Evolutionary conservation across 352 stramenopile genomes (phyloP).

Genomic region (Phytophthora idaei): DNA sequence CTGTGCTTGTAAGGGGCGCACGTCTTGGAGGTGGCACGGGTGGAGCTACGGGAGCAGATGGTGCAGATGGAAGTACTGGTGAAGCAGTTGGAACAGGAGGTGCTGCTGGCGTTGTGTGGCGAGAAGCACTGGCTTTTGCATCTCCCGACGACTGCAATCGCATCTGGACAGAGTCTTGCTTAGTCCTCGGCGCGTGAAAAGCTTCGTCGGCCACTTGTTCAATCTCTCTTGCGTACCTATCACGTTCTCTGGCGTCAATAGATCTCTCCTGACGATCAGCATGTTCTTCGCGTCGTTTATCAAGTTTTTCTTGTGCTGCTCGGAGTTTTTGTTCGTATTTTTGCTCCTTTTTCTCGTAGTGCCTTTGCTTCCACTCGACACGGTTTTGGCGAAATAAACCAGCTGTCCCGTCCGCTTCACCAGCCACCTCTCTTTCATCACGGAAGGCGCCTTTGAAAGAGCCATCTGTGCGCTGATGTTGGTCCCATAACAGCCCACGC

Average conservation of each 20-base stretch:
- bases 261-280: constrained; percentile 10
- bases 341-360: constrained; percentile 25
- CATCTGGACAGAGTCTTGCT: not conserved
- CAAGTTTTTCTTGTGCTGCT: constrained; percentile 19
- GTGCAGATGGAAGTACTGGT: not conserved
- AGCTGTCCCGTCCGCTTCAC: constrained; percentile 6
- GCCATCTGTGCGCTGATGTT: not conserved
- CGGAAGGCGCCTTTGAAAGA: not conserved
- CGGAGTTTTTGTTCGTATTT: constrained; percentile 34
- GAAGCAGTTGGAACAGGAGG: constrained; percentile 3
- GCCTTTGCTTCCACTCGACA: constrained; percentile 28
- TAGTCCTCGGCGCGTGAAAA: constrained; percentile 11
- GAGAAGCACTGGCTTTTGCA: constrained; percentile 11
- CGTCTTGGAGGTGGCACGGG: not conserved
- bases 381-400: constrained; percentile 12
- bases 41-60: not conserved
- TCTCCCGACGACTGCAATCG: constrained; percentile 6
- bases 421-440: constrained; percentile 8
- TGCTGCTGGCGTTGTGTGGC: not conserved
- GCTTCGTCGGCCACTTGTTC: constrained; percentile 29
- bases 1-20: not conserved
- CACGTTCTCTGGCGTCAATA: constrained; percentile 36
- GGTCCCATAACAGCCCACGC: constrained; percentile 3
- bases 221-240: constrained; percentile 37
- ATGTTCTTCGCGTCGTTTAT: constrained; percentile 8